These are phyloP conservation scores for Plectranthus barbatus DNA, from an alignment of 257 asterid species.

Conservation along the genomic window DNA sequence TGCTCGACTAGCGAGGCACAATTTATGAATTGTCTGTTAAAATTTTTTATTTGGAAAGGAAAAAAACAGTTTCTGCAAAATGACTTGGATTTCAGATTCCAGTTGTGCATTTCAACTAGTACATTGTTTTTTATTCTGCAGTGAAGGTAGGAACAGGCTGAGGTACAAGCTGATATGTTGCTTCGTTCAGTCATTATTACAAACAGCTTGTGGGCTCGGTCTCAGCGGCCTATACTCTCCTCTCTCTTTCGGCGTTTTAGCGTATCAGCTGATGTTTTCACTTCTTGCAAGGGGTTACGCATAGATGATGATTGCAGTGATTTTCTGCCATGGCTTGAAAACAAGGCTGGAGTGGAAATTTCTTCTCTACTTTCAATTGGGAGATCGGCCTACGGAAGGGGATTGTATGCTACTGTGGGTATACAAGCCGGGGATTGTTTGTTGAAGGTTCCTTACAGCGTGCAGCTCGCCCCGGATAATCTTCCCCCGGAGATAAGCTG, in stretches of 20 bases:
- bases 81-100: too few relatives aligned
- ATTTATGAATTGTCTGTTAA: not conserved
- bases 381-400: slow-evolving; percentile 54
- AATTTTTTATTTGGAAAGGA: not conserved
- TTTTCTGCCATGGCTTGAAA: slow-evolving; percentile 70
- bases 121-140: not conserved
- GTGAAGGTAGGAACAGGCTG: not conserved
- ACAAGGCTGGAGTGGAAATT: slow-evolving; percentile 43
- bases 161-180: slow-evolving; percentile 14
- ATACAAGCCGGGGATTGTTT: slow-evolving; percentile 57
- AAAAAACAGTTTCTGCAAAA: too few relatives aligned
- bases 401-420: slow-evolving; percentile 45
- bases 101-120: too few relatives aligned
- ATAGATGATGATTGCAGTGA: slow-evolving; percentile 35
- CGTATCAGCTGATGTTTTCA: not conserved
- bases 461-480: slow-evolving; percentile 66
- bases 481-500: slow-evolving; percentile 44
- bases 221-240: slow-evolving; percentile 18
- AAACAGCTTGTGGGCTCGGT: slow-evolving; percentile 32
- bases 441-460: slow-evolving; percentile 56
- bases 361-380: slow-evolving; percentile 63
- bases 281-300: slow-evolving; percentile 14
- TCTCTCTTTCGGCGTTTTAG: slow-evolving; percentile 11
- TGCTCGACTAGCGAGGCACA: not conserved
- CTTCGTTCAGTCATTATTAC: slow-evolving; percentile 22